A percentile compares a stretch with the other conserved stretches of the same genome.
Evolutionary conservation across 2,329 filamentous ascomycete species (phyloP).

Genomic region (Arthroderma uncinatum): DNA sequence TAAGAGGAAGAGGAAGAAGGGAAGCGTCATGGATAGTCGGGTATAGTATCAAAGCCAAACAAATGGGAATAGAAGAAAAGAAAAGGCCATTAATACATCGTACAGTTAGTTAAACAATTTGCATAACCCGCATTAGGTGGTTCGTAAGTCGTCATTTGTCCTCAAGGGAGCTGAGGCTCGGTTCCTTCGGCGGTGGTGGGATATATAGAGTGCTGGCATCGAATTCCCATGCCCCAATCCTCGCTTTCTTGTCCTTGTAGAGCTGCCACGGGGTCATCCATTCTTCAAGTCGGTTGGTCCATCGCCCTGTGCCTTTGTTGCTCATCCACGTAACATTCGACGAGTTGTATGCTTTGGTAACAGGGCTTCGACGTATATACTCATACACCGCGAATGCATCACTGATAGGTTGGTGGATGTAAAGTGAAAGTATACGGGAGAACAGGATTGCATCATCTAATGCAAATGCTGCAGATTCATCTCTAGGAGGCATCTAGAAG

Average conservation of each 20-base stretch:
- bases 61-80: background rate
- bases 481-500: slow-evolving; percentile 37
- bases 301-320: slow-evolving; percentile 29
- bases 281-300: slow-evolving; percentile 29
- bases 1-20: background rate
- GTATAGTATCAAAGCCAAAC: background rate
- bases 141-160: background rate
- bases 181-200: slow-evolving; percentile 19
- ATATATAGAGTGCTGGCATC: slow-evolving; percentile 27
- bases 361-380: slow-evolving; percentile 26
- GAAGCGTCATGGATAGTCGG: background rate
- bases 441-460: slow-evolving; percentile 38
- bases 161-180: background rate
- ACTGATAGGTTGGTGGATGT: slow-evolving; percentile 24
- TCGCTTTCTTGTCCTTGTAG: slow-evolving; percentile 20
- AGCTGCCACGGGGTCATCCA: slow-evolving; percentile 30
- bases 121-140: too few species aligned
- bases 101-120: background rate
- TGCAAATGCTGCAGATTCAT: slow-evolving; percentile 36
- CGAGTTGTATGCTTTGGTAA: slow-evolving; percentile 31
- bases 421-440: slow-evolving; percentile 28
- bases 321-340: slow-evolving; percentile 31
- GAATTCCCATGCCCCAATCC: slow-evolving; percentile 26
- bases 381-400: slow-evolving; percentile 32
- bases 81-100: background rate